Conservation (phyloP, 2,329 filamentous ascomycete species). For the Penicillium brevicompactum region DNA sequence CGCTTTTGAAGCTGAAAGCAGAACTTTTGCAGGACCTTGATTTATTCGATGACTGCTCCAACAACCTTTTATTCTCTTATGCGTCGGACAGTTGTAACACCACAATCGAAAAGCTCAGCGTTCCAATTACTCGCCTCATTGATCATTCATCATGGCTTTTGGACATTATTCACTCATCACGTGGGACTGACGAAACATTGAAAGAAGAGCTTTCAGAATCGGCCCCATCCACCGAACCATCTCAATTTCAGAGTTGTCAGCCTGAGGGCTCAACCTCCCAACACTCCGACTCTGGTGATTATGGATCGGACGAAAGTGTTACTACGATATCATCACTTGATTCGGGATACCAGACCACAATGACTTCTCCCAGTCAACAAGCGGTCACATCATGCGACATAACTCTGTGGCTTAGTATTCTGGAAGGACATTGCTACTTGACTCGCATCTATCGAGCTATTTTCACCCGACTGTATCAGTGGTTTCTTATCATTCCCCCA, state of each 20-base stretch:
- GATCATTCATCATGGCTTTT: slow-evolving; percentile 18
- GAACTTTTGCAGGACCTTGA: slow-evolving; percentile 20
- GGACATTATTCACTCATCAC: slow-evolving; percentile 9
- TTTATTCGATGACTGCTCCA: slow-evolving; percentile 4
- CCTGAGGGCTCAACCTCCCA: neutral
- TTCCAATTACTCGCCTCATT: slow-evolving; percentile 21
- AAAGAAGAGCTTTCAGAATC: neutral
- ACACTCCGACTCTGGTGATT: neutral
- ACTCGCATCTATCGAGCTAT: slow-evolving; percentile 16
- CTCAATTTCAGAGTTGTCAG: neutral
- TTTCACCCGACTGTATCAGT: slow-evolving; percentile 20
- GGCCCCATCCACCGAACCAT: neutral
- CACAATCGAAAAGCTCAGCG: slow-evolving; percentile 8
- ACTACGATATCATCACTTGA: slow-evolving; percentile 12
- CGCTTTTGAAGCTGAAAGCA: slow-evolving; percentile 12
- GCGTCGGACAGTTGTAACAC: neutral
- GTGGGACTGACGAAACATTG: neutral
- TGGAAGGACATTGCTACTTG: slow-evolving; percentile 19
- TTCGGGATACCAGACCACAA: slow-evolving; percentile 13
- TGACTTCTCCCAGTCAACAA: neutral
- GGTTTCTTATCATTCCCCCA: slow-evolving; percentile 17
- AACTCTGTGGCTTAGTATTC: slow-evolving; percentile 11
- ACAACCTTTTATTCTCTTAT: neutral
- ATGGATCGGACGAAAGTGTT: neutral
- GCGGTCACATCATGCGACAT: neutral